Evolutionary conservation across 805 yeast genomes (phyloP).

Genomic region (Candida caryicola): DNA sequence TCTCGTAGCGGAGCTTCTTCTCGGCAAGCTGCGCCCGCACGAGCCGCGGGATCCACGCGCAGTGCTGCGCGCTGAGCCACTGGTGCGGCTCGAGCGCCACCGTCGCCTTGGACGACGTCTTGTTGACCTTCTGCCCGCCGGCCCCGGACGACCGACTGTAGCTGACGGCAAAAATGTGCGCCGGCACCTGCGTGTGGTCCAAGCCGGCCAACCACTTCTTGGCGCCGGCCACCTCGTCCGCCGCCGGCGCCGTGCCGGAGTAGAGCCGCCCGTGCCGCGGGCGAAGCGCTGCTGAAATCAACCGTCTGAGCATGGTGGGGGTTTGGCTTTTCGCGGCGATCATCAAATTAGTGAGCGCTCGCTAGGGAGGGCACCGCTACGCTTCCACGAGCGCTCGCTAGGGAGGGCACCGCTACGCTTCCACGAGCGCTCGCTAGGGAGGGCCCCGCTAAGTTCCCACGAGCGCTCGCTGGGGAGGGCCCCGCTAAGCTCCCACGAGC

Average conservation of each 20-base stretch:
- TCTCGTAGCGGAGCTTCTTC: conserved; percentile 49
- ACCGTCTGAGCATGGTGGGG: background rate
- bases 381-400: too few species aligned
- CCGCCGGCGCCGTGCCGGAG: conserved; percentile 6
- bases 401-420: too few species aligned
- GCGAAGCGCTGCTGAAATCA: background rate
- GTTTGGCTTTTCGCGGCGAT: too few species aligned
- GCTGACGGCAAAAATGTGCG: conserved; percentile 39
- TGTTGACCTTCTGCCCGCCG: conserved; percentile 87
- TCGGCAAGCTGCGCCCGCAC: conserved; percentile 41
- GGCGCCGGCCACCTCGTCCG: conserved; percentile 30
- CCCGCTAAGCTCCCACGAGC: too few species aligned
- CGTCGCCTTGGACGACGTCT: conserved; percentile 66
- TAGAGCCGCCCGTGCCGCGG: background rate
- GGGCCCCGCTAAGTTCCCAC: too few species aligned
- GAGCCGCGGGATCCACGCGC: conserved; percentile 59
- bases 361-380: too few species aligned
- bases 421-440: too few species aligned
- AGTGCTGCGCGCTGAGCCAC: conserved; percentile 41
- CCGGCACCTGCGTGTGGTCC: conserved; percentile 39
- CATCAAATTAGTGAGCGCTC: too few species aligned
- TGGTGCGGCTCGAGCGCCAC: conserved; percentile 42
- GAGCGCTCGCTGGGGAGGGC: too few species aligned
- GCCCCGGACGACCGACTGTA: conserved; percentile 74
- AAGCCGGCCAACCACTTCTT: conserved; percentile 43